phyloP scores from a whole-genome alignment of 257 asterid genomes.

The Solanum neorickii region DNA sequence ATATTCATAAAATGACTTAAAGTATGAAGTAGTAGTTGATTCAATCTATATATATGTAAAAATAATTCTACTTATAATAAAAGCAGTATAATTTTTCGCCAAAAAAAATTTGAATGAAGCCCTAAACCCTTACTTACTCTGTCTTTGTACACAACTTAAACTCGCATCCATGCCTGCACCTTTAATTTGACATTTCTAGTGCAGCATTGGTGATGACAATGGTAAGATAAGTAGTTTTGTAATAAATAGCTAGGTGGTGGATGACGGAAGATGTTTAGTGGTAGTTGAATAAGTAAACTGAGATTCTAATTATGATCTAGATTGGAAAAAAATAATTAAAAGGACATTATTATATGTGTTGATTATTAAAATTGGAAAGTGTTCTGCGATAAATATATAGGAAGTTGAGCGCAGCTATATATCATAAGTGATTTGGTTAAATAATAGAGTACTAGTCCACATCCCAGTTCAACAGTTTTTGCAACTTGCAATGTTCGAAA shows the following conservation, averaged over 20 bases:
- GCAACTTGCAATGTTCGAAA: not conserved
- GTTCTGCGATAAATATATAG: not conserved
- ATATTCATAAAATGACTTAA: too few relatives aligned
- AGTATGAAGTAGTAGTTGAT: too few relatives aligned
- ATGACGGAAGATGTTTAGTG: not conserved
- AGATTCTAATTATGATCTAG: not conserved
- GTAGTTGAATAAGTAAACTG: not conserved
- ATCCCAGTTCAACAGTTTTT: not conserved
- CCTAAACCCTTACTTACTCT: not conserved
- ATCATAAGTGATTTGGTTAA: not conserved
- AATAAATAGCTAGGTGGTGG: not conserved
- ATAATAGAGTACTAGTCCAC: not conserved
- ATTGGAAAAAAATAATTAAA: not conserved
- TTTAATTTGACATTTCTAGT: not conserved
- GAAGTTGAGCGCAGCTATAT: too few relatives aligned
- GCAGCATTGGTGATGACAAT: not conserved
- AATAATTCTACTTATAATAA: too few relatives aligned
- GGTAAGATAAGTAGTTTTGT: not conserved
- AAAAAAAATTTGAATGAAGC: too few relatives aligned
- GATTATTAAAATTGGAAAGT: not conserved
- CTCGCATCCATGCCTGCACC: not conserved
- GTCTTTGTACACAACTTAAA: not conserved
- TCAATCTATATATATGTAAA: too few relatives aligned
- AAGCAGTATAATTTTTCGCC: too few relatives aligned
- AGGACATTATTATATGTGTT: not conserved